phyloP scores from a whole-genome alignment of 108 stramenopile genomes.

The Cyclotella kingstonii region DNA sequence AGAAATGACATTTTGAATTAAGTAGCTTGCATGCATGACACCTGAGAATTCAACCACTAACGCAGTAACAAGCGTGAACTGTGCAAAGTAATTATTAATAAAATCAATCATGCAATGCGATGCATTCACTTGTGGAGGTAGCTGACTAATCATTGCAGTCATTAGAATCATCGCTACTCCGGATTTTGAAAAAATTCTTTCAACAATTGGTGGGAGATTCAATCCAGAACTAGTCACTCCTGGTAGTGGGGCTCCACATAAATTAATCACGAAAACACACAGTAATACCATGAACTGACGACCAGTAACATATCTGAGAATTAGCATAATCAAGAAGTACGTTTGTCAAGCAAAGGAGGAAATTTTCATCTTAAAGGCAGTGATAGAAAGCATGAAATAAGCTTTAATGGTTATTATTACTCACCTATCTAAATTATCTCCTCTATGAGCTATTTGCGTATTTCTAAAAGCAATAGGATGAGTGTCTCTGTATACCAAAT shows the following conservation, averaged over 20 bases:
- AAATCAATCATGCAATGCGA: slow-evolving; percentile 71
- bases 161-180: slow-evolving; percentile 68
- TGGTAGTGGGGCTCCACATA: slow-evolving; percentile 48
- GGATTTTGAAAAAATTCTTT: slow-evolving; percentile 48
- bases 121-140: slow-evolving; percentile 69
- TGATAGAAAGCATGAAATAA: no score
- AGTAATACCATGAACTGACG: slow-evolving; percentile 65
- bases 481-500: slow-evolving; percentile 44
- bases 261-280: slow-evolving; percentile 56
- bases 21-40: slow-evolving; percentile 63
- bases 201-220: slow-evolving; percentile 27
- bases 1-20: slow-evolving; percentile 55
- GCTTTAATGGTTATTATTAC: no score
- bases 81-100: slow-evolving; percentile 69
- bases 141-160: slow-evolving; percentile 61
- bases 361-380: no score
- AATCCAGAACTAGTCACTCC: slow-evolving; percentile 23
- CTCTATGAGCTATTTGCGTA: slow-evolving; percentile 53
- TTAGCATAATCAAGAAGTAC: no score
- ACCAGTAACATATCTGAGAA: slow-evolving; percentile 54
- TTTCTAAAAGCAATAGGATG: slow-evolving; percentile 51
- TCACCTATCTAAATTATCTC: slow-evolving; percentile 66
- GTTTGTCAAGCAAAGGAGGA: no score
- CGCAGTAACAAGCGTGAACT: slow-evolving; percentile 61
- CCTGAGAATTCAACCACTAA: slow-evolving; percentile 69